phyloP scores from a whole-genome alignment of 2,329 filamentous ascomycete species.

The Ampelomyces quisqualis region DNA sequence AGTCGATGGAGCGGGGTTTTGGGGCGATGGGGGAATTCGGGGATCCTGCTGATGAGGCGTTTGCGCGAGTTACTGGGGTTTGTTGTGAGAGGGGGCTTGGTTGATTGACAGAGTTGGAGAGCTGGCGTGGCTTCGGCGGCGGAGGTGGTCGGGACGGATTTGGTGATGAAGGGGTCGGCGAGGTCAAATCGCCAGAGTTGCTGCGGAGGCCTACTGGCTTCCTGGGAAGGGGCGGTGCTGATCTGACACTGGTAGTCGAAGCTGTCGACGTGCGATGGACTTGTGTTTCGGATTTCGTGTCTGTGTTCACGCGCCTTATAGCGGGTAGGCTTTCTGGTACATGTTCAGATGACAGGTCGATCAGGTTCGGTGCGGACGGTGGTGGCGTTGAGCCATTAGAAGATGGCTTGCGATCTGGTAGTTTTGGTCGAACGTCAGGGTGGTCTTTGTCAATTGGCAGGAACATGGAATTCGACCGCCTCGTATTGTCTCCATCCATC shows the following conservation, averaged over 20 bases:
- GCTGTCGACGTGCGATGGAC: constrained; percentile 16
- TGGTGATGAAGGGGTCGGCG: constrained; percentile 9
- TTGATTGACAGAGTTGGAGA: constrained; percentile 27
- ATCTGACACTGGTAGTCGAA: constrained; percentile 26
- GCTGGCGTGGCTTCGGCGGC: constrained; percentile 37
- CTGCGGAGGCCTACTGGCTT: constrained; percentile 45
- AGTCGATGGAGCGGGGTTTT: constrained; percentile 27
- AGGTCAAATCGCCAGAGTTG: constrained; percentile 33
- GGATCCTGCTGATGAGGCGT: constrained; percentile 39
- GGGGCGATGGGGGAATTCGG: constrained; percentile 31
- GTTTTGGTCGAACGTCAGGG: constrained; percentile 33
- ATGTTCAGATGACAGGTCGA: constrained; percentile 52
- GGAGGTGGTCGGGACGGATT: constrained; percentile 36
- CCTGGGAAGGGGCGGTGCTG: constrained; percentile 34
- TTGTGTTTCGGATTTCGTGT: constrained; percentile 21
- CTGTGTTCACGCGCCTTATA: constrained; percentile 29
- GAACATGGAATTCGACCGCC: constrained; percentile 37
- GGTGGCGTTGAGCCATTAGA: constrained; percentile 24
- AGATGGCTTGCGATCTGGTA: constrained; percentile 37
- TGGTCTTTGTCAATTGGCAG: constrained; percentile 41
- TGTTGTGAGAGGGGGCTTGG: constrained; percentile 35
- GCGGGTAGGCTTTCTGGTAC: constrained; percentile 22
- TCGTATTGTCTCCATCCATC: constrained; percentile 45
- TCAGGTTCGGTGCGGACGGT: constrained; percentile 44
- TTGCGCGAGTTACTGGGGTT: constrained; percentile 12